Evolutionary conservation across 768 basidiomycete genomes (phyloP).

Genomic region (Rhodotorula diobovata): DNA sequence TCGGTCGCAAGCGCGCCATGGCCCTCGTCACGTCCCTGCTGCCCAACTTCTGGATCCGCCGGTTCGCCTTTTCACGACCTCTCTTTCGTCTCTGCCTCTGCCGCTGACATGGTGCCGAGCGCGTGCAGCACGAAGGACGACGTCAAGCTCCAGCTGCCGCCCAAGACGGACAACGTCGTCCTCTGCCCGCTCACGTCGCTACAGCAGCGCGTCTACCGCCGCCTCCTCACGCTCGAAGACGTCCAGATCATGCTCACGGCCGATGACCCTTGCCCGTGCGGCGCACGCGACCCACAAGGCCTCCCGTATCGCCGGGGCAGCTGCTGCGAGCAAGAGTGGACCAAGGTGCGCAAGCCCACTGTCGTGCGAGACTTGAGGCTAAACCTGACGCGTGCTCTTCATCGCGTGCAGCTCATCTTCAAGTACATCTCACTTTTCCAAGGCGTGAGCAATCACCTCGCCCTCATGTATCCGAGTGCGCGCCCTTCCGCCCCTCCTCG

Average conservation of each 20-base stretch:
- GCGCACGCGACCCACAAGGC: constrained; percentile 18
- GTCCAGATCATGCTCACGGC: constrained; percentile 69
- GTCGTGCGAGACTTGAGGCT: too few species aligned
- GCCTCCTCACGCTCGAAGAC: constrained; percentile 51
- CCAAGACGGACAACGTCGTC: constrained; percentile 83
- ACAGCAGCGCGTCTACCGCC: constrained; percentile 57
- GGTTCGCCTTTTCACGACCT: constrained; percentile 53
- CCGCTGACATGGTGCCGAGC: constrained; percentile 56
- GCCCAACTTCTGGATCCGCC: constrained; percentile 75
- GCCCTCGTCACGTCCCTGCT: constrained; percentile 64
- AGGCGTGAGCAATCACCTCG: constrained; percentile 83
- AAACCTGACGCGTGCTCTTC: not conserved
- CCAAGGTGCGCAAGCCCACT: constrained; percentile 21
- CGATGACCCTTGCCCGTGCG: constrained; percentile 68
- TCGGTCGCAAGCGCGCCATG: constrained; percentile 56
- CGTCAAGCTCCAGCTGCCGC: constrained; percentile 60
- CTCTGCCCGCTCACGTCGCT: constrained; percentile 77
- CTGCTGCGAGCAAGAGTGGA: constrained; percentile 53
- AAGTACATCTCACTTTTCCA: constrained; percentile 75
- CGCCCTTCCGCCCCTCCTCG: not conserved
- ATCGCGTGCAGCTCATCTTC: constrained; percentile 53
- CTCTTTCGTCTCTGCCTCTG: constrained; percentile 46
- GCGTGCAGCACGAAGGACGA: constrained; percentile 17
- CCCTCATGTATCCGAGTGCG: constrained; percentile 73
- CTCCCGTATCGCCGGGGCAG: constrained; percentile 57